Conservation (phyloP, 176 grass and related monocot species). For the Rhynchospora pubera region DNA sequence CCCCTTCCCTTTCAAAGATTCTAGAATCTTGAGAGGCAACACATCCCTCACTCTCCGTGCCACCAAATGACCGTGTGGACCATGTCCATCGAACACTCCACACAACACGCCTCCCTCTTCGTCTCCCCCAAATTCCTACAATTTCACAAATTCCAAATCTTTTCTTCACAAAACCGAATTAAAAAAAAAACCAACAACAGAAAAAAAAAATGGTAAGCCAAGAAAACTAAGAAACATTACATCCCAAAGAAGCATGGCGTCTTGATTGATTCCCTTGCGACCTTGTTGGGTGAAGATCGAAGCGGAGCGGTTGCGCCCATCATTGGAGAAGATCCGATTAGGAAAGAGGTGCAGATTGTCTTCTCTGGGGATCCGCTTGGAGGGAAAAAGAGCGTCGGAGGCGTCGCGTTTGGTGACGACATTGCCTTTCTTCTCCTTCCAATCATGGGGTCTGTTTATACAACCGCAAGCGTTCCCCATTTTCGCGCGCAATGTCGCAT, state of each 20-base stretch:
- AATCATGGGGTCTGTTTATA: neutral
- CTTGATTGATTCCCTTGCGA: slow-evolving; percentile 95
- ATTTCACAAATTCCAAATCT: neutral
- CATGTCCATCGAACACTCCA: slow-evolving; percentile 96
- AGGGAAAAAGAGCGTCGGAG: neutral
- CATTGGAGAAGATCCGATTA: slow-evolving; percentile 94
- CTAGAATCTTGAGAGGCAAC: slow-evolving; percentile 74
- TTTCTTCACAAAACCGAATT: neutral
- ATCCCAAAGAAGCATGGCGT: slow-evolving; percentile 99
- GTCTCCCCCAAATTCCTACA: slow-evolving; percentile 48
- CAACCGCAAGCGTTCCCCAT: slow-evolving; percentile 18
- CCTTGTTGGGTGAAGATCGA: slow-evolving; percentile 91
- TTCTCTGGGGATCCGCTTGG: slow-evolving; percentile 48
- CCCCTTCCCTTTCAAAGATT: slow-evolving; percentile 32
- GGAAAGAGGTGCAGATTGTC: slow-evolving; percentile 59
- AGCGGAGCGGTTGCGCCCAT: slow-evolving; percentile 51
- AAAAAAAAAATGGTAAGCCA: neutral
- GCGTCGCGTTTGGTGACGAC: neutral
- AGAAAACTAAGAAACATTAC: slow-evolving; percentile 51
- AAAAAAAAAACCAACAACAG: neutral
- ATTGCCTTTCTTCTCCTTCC: neutral
- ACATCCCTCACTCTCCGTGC: slow-evolving; percentile 72
- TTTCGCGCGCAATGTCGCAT: slow-evolving; percentile 59
- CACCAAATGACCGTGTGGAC: slow-evolving; percentile 83
- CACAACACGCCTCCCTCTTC: slow-evolving; percentile 64